phyloP scores from a whole-genome alignment of 2,329 filamentous ascomycete species.

The Neocucurbitaria cava region DNA sequence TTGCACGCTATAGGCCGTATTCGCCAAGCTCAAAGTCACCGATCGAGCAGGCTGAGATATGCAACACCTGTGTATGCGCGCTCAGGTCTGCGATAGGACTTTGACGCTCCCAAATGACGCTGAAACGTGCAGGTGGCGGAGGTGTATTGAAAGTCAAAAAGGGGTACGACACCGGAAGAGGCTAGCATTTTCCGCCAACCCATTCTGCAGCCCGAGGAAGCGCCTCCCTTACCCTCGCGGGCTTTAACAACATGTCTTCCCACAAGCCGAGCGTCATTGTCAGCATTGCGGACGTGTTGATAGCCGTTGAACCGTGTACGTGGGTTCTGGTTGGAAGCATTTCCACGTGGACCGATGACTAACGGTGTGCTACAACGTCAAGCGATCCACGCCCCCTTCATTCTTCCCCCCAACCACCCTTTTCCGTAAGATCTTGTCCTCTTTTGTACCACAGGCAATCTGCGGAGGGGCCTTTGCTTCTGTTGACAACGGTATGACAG shows the following conservation, averaged over 20 bases:
- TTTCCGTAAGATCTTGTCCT: constrained; percentile 19
- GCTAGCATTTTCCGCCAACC: background rate
- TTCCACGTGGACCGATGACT: constrained; percentile 30
- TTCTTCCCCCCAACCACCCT: constrained; percentile 30
- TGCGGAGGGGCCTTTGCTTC: constrained; percentile 23
- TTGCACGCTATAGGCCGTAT: constrained; percentile 15
- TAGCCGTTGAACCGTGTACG: constrained; percentile 12
- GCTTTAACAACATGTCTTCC: background rate
- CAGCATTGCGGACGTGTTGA: constrained; percentile 1
- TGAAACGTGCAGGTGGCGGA: constrained; percentile 16
- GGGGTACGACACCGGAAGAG: background rate
- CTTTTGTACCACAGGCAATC: constrained; percentile 22
- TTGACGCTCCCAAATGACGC: constrained; percentile 15
- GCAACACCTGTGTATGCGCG: constrained; percentile 9
- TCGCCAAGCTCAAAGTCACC: background rate
- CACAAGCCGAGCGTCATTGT: background rate
- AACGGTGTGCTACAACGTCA: constrained; percentile 25
- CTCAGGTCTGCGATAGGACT: constrained; percentile 12
- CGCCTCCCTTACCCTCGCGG: background rate
- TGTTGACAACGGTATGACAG: constrained; percentile 31
- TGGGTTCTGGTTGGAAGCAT: constrained; percentile 1
- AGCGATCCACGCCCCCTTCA: constrained; percentile 22
- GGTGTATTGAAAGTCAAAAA: constrained; percentile 1
- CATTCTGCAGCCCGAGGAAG: background rate
- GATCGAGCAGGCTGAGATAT: background rate